Percentiles rank a stretch among this genome's conserved stretches.
phyloP scores from a whole-genome alignment of 331 rosid species.

The Malus hybrid region DNA sequence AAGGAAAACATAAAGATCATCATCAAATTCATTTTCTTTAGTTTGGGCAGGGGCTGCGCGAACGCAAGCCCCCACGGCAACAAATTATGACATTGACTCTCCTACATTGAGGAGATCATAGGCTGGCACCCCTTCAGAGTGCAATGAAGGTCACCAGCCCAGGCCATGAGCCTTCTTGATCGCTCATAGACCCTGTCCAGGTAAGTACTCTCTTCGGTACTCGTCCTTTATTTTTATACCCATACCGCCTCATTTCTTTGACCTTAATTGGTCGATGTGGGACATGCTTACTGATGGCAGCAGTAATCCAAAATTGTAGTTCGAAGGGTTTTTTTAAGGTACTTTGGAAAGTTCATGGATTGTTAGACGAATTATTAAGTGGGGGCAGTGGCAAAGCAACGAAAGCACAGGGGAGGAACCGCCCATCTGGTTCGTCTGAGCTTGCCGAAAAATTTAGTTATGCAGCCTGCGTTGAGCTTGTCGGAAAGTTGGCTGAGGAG shows the following conservation, averaged over 20 bases:
- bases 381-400: too few relatives aligned
- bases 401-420: too few relatives aligned
- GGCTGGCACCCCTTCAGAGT: constrained; percentile 19
- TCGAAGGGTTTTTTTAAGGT: too few relatives aligned
- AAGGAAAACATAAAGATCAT: too few relatives aligned
- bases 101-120: constrained; percentile 26
- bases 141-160: constrained; percentile 25
- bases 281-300: neutral
- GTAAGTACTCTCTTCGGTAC: neutral
- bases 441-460: too few relatives aligned
- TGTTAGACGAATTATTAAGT: too few relatives aligned
- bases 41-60: constrained; percentile 26
- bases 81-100: constrained; percentile 34
- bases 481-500: too few relatives aligned
- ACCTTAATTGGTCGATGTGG: constrained; percentile 27
- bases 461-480: too few relatives aligned
- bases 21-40: too few relatives aligned
- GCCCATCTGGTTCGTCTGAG: too few relatives aligned
- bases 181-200: constrained; percentile 27
- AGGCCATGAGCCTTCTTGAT: constrained; percentile 24
- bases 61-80: constrained; percentile 28
- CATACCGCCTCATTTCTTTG: neutral
- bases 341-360: too few relatives aligned
- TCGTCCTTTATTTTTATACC: neutral
- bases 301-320: neutral